Evolutionary conservation across 441 rosid species (phyloP), one percentile per base, ranked within the genome.

Genomic region (Bruguiera hainesii): DNA sequence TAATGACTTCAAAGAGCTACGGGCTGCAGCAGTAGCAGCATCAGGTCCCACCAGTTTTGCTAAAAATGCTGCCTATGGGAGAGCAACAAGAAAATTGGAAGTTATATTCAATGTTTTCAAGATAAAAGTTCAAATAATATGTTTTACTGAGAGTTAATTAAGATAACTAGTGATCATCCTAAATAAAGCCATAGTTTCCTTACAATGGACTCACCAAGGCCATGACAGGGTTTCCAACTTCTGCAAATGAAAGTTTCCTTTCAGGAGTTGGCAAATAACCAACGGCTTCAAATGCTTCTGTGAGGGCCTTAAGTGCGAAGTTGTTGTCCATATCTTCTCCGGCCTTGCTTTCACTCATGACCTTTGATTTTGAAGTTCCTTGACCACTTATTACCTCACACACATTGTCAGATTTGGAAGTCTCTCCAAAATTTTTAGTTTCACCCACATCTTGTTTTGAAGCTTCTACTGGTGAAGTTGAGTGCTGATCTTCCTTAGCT

Each of bases 141-240:
- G 66, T 71, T 68, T 42, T 42, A 11, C 13, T 13, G 16, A 42
- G 13, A 42, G 48, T 83, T 87, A 75, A 85, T 85, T 76, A 64
- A 77, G 64, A 77, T 73, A 77, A 79, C 89, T 23, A 91, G 96
- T 58, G 98, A 78, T 91, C 96, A 80, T 89, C 94, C 85, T 91
- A 83, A 71, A 88, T 73, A 83, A 85, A 91, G 83, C 96, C 89
- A 73, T 91, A 93, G 78, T 82, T 84, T 75, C 88, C 71, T 65
- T 93, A 92, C 79, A 94, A 42, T 13, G 48, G 48, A 42, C 98
- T 81, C 82, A 91, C 99, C 97, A 95, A 76, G 66, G 98, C 98
- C 93, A 95, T 95, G 75, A 82, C 97, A 65, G 99, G 99, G 72
- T 90, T 91, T 76, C 99, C 99, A 64, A 85, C 87, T 66, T 91